Percentiles rank a stretch among this genome's conserved stretches.
These are phyloP conservation scores for Neckera pumila DNA, from an alignment of 225 moss, liverwort and hornwort genomes.

Conservation along the genomic window DNA sequence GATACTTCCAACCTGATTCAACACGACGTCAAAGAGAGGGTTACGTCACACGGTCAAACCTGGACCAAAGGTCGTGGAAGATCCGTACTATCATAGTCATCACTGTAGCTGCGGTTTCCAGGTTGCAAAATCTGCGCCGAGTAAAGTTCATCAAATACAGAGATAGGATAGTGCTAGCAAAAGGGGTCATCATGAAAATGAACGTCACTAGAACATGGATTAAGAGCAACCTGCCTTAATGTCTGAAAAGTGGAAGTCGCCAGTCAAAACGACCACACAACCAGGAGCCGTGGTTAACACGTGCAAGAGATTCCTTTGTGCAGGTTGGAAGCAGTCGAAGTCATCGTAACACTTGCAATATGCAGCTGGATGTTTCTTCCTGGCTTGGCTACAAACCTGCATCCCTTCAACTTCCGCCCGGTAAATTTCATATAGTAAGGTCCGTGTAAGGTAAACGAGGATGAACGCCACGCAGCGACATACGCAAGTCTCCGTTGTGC, in stretches of 20 bases:
- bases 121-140: slow-evolving; percentile 57
- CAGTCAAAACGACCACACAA: slow-evolving; percentile 82
- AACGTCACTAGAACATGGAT: background rate
- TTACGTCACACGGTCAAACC: background rate
- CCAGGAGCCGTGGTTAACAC: slow-evolving; percentile 65
- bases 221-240: slow-evolving; percentile 56
- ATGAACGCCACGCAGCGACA: background rate
- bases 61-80: background rate
- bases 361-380: slow-evolving; percentile 48
- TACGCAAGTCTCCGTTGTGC: background rate
- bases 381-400: slow-evolving; percentile 70
- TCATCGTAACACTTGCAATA: slow-evolving; percentile 84
- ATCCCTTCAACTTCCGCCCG: background rate
- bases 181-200: background rate
- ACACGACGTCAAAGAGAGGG: background rate
- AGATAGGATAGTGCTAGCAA: background rate
- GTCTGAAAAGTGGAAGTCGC: slow-evolving; percentile 91
- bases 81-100: slow-evolving; percentile 35
- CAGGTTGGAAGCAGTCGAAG: slow-evolving; percentile 81
- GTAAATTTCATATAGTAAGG: background rate
- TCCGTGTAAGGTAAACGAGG: background rate
- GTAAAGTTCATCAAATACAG: background rate
- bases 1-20: background rate
- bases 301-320: slow-evolving; percentile 75
- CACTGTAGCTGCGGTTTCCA: slow-evolving; percentile 60